Evolutionary conservation across 176 grass and related monocot species (phyloP), one percentile per base, ranked within the genome.

Genomic region (Chloris gayana): DNA sequence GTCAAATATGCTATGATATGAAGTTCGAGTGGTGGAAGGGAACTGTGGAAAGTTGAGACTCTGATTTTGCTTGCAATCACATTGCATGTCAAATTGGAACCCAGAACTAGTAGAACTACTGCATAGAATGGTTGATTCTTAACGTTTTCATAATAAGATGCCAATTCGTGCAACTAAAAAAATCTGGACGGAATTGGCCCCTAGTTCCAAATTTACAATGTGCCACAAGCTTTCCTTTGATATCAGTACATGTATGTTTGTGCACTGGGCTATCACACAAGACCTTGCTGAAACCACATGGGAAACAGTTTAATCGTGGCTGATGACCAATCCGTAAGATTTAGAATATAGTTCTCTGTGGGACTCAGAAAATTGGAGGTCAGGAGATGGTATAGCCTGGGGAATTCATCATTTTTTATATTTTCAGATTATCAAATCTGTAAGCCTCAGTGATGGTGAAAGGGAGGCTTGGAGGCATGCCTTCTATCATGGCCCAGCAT

Each of bases 401-500:
- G 56, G 32, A 63, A 63, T 74, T 67, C 56, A 82, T 72, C 31
- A 47, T 30, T 70, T 74, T 72, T 17, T 85, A 44, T 80, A 30
- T 47, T 85, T 17, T 87, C 73, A 98, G 92, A 90, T 98, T 70
- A 50, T 78, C 38, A 72, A 73, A 81, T 69, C 69, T 82, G 62
- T 60, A 64, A 75, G 29, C 69, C 69, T 85, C 74, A 85, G 64
- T 51, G 32, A 85, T 84, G 87, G 72, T 69, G 90, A 92, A 85
- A 89, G 81, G 47, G 66, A 72, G 56, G 62, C 76, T 70, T 98
- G 90, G 91, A 87, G 70, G 51, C 60, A 73, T 25, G 83, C 70
- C 71, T 98, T 98, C 80, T 98, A 92, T 61, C 78, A 81, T 72
- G 90, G 92, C 26, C 78, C 92, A 54, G 92, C 92, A 64, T 98